Conservation (phyloP, 805 yeast genomes). For the Candida odintsovae region DNA sequence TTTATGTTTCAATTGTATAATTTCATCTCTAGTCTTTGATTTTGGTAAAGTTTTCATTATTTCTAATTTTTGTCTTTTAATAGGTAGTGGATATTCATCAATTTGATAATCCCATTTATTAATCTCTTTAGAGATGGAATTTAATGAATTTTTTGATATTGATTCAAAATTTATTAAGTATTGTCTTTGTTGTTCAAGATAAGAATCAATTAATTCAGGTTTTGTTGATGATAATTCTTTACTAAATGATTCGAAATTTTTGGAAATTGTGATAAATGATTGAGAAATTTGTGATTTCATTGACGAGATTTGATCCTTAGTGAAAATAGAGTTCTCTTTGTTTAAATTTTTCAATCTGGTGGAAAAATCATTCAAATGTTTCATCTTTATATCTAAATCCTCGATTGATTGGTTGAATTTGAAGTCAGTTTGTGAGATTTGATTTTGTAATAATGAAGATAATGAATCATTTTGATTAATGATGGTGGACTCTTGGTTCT, state of each 20-base stretch:
- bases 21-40: constrained; percentile 11
- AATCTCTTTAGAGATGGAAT: constrained; percentile 3
- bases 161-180: constrained; percentile 5
- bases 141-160: constrained; percentile 2
- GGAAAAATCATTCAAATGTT: constrained; percentile 6
- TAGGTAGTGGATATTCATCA: constrained; percentile 13
- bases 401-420: constrained; percentile 1
- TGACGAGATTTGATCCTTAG: constrained; percentile 9
- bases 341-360: constrained; percentile 9
- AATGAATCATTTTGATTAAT: not conserved
- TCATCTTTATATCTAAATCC: constrained; percentile 9
- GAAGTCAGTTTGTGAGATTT: constrained; percentile 2
- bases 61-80: constrained; percentile 15
- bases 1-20: constrained; percentile 3
- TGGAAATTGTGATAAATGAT: constrained; percentile 11
- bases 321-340: constrained; percentile 10
- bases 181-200: constrained; percentile 5
- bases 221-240: constrained; percentile 8
- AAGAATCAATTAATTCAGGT: constrained; percentile 15
- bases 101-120: not conserved
- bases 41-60: constrained; percentile 8
- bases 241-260: constrained; percentile 8
- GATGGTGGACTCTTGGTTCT: not conserved
- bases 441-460: constrained; percentile 3
- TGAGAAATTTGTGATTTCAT: constrained; percentile 10